phyloP scores from a whole-genome alignment of 192 early-diverging fungal species.

The Backusella parvicylindrica region DNA sequence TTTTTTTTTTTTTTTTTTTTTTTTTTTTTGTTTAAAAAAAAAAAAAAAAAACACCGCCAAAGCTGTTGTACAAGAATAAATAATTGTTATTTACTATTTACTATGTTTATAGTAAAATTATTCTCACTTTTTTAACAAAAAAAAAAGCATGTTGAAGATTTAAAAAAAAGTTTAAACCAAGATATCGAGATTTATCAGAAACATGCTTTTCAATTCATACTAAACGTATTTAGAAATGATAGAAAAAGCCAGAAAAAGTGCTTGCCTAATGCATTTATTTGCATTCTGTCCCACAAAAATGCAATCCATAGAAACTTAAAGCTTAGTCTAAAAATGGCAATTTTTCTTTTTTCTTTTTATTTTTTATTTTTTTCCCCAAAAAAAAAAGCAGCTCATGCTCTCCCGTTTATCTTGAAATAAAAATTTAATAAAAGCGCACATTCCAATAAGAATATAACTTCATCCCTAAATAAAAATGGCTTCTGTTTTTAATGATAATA shows the following conservation, averaged over 20 bases:
- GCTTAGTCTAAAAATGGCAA: not conserved
- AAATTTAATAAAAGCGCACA: not conserved
- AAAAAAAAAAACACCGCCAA: not conserved
- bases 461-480: not conserved
- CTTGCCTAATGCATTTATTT: not conserved
- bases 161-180: not conserved
- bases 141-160: not conserved
- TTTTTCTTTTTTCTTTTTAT: no score
- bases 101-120: not conserved
- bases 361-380: not conserved
- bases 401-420: not conserved
- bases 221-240: not conserved
- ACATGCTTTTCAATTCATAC: not conserved
- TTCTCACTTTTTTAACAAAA: not conserved
- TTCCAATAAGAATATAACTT: not conserved
- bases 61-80: not conserved
- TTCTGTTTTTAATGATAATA: not conserved
- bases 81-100: not conserved
- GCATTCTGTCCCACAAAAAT: not conserved
- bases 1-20: slow-evolving; percentile 3
- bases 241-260: not conserved
- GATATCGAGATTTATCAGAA: not conserved
- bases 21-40: slow-evolving; percentile 10
- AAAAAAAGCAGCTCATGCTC: not conserved
- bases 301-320: not conserved